A percentile compares a stretch with the other conserved stretches of the same genome.
Evolutionary conservation across 108 stramenopile species (phyloP).

Genomic region (Nitzschia palea): DNA sequence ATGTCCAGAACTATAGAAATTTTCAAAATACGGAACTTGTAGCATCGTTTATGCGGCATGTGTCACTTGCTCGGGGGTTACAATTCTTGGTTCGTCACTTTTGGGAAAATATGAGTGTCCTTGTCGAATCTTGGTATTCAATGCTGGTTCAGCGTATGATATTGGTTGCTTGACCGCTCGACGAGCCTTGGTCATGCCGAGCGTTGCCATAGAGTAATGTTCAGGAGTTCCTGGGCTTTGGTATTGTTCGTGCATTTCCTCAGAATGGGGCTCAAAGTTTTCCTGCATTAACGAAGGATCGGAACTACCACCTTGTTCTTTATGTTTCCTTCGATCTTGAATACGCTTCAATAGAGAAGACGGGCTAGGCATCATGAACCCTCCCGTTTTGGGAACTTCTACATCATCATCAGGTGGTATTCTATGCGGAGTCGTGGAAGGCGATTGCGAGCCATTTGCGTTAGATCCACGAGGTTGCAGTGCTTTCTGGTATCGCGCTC

Average conservation of each 20-base stretch:
- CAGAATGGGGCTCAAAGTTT: background rate
- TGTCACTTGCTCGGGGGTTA: slow-evolving; percentile 10
- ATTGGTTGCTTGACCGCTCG: slow-evolving; percentile 43
- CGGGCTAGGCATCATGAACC: background rate
- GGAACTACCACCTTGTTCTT: background rate
- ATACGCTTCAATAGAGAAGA: slow-evolving; percentile 13
- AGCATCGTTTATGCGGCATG: no score
- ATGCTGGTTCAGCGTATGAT: slow-evolving; percentile 55
- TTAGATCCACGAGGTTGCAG: slow-evolving; percentile 28
- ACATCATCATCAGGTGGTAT: slow-evolving; percentile 27
- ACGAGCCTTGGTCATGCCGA: background rate
- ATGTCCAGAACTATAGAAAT: no score
- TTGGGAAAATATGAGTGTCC: slow-evolving; percentile 50
- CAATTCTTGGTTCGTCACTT: slow-evolving; percentile 7
- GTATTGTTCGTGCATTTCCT: background rate
- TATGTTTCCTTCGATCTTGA: slow-evolving; percentile 13
- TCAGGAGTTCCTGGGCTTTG: background rate
- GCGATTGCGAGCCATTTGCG: background rate
- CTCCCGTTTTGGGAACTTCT: background rate
- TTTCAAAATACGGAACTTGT: no score
- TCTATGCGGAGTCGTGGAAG: background rate
- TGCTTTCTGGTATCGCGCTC: slow-evolving; percentile 36
- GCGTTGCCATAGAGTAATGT: no score
- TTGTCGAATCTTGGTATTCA: slow-evolving; percentile 44
- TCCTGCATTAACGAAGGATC: background rate